phyloP scores from a whole-genome alignment of 2,329 filamentous ascomycete species.

The Podosphaera aphanis region DNA sequence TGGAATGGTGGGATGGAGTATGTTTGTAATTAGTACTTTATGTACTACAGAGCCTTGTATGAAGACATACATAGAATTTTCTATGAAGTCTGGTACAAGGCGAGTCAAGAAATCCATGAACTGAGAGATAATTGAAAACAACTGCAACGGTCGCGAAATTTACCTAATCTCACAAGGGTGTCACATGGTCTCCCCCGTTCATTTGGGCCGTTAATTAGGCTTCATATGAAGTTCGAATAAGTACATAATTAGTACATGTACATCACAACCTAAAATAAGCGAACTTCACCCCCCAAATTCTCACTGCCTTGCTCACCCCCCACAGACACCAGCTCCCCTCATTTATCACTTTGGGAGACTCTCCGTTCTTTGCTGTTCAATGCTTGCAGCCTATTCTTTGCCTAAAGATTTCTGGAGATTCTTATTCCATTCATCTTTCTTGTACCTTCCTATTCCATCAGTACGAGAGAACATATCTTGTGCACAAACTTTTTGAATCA shows the following conservation, averaged over 20 bases:
- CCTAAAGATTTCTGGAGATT: background rate
- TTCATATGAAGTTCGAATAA: background rate
- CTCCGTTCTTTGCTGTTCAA: background rate
- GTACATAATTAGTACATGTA: too few relatives aligned
- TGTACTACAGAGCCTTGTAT: too few relatives aligned
- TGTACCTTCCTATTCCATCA: background rate
- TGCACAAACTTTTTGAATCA: background rate
- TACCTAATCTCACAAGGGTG: too few relatives aligned
- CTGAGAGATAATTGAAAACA: too few relatives aligned
- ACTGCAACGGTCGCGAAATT: too few relatives aligned
- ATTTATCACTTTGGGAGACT: background rate
- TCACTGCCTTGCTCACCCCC: background rate
- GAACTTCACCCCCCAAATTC: background rate
- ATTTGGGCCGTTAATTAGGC: background rate
- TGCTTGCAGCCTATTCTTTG: background rate
- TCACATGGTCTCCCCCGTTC: background rate
- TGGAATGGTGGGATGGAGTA: too few relatives aligned
- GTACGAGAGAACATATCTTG: background rate
- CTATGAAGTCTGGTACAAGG: too few relatives aligned
- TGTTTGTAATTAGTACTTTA: too few relatives aligned
- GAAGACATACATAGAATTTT: too few relatives aligned
- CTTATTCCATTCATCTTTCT: background rate
- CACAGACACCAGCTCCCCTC: background rate
- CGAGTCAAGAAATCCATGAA: too few relatives aligned
- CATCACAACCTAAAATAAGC: background rate